Evolutionary conservation across 2,329 filamentous ascomycete species (phyloP), one percentile per base, ranked within the genome.

Genomic region (Pestalotiopsis sp.): DNA sequence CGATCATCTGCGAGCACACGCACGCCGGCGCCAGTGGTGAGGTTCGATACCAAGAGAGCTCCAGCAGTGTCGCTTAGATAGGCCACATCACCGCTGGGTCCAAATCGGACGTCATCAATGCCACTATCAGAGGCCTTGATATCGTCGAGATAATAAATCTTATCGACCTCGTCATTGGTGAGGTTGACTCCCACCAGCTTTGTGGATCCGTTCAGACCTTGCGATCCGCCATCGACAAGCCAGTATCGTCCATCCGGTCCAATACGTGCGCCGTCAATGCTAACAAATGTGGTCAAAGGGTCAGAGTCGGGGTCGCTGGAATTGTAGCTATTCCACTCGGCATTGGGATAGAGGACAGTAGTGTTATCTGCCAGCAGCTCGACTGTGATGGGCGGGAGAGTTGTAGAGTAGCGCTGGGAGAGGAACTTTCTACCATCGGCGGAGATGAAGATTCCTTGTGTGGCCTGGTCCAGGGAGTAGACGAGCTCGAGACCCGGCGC

Each of bases 1-100:
- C 3, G 6, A 38, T 60, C 57, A 4, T 38, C 57, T 27, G 57
- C 57, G 17, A 60, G 20, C 12, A 60, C 57, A 12, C 57, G 57
- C 23, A 60, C 57, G 25, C 57, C 57, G n/a, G 23, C 57, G 25
- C 57, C 57, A 60, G 57, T 60, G 3, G 57, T 60, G n/a, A 60
- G 12, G 57, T 60, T 60, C 3, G 31, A 11, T 6, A 60, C 57
- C 57, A 60, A 20, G 25, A 60, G 31, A 1, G 57, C 57, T 6
- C 57, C 57, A n/a, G 57, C 57, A 27, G 57, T 60, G 90, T 92
- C 36, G 94, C 97, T 76, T 95, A 98, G 82, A 88, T 98, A 27
- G 89, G 90, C 31, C 88, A 87, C 68, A 90, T 95, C 56, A 86
- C 98, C 70, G 89, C 90, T 66, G 93, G 95, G 73, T 80, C 81